Evolutionary conservation across 148 eudicot genomes (phyloP), one percentile per base, ranked within the genome.

Genomic region (Vaccinium darrowii): DNA sequence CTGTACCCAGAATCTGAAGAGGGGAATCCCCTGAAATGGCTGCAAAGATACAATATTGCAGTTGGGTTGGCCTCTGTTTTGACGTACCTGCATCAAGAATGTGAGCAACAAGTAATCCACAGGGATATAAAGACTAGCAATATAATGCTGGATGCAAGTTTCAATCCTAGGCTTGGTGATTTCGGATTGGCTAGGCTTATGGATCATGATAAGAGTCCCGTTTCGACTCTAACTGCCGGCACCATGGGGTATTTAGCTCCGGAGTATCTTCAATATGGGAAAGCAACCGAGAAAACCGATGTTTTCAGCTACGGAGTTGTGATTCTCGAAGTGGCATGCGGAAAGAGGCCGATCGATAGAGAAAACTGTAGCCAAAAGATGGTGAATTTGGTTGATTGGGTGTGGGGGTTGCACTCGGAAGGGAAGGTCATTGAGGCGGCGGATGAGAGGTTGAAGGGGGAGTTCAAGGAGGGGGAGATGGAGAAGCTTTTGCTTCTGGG

Each of bases 231-330:
- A 21, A 93, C 98, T 0, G 98, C 96, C 8, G 98, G 98, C 1
- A 95, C 98, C 2, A 91, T 93, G 98, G 98, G 98, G 0, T 95
- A 95, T 73, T 78, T 95, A 21, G 98, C 98, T 25, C 98, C 98
- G 1, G 98, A 95, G 88, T 95, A 95, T 84, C 92, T 95, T 11
- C 95, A 92, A 50, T 92, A 89, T 74, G 98, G 98, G 13, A 92
- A 84, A 81, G 98, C 98, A 1, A 94, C 94, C 0, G 98, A 95
- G 54, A 94, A 92, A 53, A 94, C 98, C 16, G 98, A 95, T 83
- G 93, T 92, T 19, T 95, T 92, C 82, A 95, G 98, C 87, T 95
- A 90, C 39, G 98, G 98, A 1, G 95, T 93, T 27, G 95, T 95
- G 47, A 84, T 93, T 23, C 94, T 95, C 13, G 98, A 95, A 81